These are phyloP conservation scores for Puya raimondii DNA, from an alignment of 176 grass and related monocot genomes.

Conservation along the genomic window DNA sequence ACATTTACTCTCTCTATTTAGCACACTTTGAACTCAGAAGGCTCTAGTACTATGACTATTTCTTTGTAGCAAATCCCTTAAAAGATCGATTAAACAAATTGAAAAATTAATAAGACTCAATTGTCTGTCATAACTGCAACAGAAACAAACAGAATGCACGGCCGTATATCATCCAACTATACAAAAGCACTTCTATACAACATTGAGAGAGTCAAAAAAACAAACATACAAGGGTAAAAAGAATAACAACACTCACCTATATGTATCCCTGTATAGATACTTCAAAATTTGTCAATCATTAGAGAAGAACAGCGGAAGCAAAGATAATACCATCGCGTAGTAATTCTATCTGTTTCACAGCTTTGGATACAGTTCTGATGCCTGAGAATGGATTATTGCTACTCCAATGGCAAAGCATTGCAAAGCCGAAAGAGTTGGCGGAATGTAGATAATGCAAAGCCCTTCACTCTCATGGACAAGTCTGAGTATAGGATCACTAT, in stretches of 20 bases:
- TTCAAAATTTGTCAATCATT: not conserved
- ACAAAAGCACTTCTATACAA: not conserved
- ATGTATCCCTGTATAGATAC: not conserved
- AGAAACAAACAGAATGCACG: no score
- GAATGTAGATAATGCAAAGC: not conserved
- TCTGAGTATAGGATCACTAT: not conserved
- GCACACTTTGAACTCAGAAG: no score
- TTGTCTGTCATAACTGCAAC: no score
- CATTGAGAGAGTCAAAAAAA: not conserved
- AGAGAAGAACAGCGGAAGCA: not conserved
- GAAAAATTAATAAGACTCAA: no score
- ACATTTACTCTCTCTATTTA: no score
- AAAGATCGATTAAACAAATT: no score
- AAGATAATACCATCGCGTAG: not conserved
- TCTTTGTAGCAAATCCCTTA: no score
- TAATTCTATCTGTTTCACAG: not conserved
- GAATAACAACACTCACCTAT: not conserved
- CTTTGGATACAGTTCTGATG: not conserved
- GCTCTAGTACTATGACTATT: no score
- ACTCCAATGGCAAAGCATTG: slow-evolving; percentile 1
- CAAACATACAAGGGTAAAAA: not conserved
- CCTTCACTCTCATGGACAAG: not conserved
- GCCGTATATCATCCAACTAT: no score
- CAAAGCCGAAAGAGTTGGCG: slow-evolving; percentile 4
- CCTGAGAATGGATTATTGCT: slow-evolving; percentile 3